Conservation (phyloP, 1,284 basidiomycete species). For the Peniophora sp. region DNA sequence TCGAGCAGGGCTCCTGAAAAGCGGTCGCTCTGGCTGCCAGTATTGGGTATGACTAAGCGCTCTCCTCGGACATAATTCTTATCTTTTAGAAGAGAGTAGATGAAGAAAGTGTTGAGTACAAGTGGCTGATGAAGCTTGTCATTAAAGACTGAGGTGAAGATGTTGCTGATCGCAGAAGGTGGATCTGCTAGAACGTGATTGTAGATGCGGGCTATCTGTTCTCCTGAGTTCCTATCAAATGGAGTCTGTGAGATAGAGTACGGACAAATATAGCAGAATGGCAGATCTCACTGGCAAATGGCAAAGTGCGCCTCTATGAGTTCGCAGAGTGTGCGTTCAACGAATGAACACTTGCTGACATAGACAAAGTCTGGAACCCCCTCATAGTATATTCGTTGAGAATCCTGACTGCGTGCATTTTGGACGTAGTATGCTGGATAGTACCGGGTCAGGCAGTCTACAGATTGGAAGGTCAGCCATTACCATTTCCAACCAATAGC, state of each 20-base stretch:
- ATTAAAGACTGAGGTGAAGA: not conserved
- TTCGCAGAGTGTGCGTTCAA: not conserved
- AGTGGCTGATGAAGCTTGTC: not conserved
- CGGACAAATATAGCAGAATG: not conserved
- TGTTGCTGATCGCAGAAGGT: not conserved
- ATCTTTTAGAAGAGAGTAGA: not conserved
- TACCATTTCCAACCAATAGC: no score
- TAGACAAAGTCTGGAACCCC: not conserved
- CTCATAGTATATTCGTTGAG: not conserved
- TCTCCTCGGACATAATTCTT: not conserved
- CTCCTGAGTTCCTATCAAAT: not conserved
- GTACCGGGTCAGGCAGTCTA: not conserved
- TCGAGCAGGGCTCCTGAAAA: not conserved
- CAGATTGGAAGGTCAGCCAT: no score
- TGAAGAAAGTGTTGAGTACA: not conserved
- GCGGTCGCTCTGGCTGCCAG: not conserved
- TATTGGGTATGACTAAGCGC: not conserved
- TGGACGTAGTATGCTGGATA: not conserved
- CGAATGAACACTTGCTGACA: not conserved
- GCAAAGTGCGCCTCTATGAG: not conserved
- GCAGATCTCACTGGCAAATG: not conserved
- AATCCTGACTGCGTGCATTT: not conserved
- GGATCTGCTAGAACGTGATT: not conserved
- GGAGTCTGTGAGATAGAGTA: not conserved
- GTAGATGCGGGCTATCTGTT: not conserved